Base-by-base conservation (phyloP, 2,329 filamentous ascomycete species). In the Thelonectria discophora region DNA sequence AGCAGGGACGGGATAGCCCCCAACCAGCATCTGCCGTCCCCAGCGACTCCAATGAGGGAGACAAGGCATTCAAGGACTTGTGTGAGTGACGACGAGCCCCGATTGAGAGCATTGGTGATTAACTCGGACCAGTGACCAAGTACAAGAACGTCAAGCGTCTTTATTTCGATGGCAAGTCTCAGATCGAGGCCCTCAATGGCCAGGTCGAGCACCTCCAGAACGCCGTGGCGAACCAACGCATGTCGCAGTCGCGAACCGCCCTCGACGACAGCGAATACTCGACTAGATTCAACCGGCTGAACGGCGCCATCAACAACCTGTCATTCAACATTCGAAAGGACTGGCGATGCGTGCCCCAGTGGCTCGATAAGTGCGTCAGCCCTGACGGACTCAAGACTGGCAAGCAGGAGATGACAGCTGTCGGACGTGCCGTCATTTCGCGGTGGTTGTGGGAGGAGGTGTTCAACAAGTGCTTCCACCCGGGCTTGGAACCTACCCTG, bases 101-200 rank as follows among this genome's bases (percentile, higher is more conserved):
- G 2, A 15, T 10, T 11, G 15, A 18, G 18, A 21, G 15, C 7
- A n/a, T 4, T 45, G 27, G 27, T 49, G 55, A 50, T 58, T 65
- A 27, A 68, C 64, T 53, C 4, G 78, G 20, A 73, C 54, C 66
- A 97, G 94, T 95, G 73, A 88, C 88, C 68, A 99, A 99, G 80
- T 99, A 99, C 76, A 96, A 96, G 76, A 97, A 97, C 75, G 94
- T 99, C 60, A 99, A 99, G 81, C 89, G 93, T 58, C 91, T 97
- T 71, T 99, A 97, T 76, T 98, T 98, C 76, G 95, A 98, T 66
- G 93, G 94, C 73, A 95, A 97, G 74, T 85, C 89, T 15, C 94
- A 97, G 78, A 94, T 98, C 55, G 94, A 97, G 72, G 88, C 91
- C 71, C 90, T 97, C 70, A 91, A 90, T 67, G 85, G 88, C 17